Evolutionary conservation across 2,329 filamentous ascomycete genomes (phyloP), one percentile per base, ranked within the genome.

Genomic region (Paecilomyces variotii): DNA sequence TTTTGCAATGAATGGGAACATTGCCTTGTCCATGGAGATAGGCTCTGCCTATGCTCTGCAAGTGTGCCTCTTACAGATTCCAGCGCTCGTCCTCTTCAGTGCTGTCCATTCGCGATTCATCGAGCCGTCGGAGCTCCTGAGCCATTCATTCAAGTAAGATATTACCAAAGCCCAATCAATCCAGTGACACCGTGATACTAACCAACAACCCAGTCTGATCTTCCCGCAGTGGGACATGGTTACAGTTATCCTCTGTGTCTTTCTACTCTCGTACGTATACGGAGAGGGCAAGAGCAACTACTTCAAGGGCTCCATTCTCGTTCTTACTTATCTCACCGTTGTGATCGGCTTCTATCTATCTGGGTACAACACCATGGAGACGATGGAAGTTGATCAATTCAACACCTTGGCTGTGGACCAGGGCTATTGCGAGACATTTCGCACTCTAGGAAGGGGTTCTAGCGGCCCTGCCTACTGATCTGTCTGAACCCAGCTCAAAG

Each of bases 161-260:
- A 57, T 58, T 28, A 32, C 30, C 30, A 32, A 10, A 7, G 7
- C 19, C 11, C 49, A 26, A 4, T n/a, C 54, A 5, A 39, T 53
- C 4, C 6, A 51, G 30, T 25, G 39, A 14, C 11, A 56, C 30
- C 39, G 27, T 35, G 34, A 27, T 55, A 30, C 65, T 70, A 59
- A 68, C 62, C 53, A 34, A 12, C 12, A 28, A 1, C 49, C 49
- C 53, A 89, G 86, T 35, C 83, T 99, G 34, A 90, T 97, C 52
- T 97, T 99, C 78, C 94, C 94, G 0, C 94, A 99, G 74, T 99
- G 93, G 93, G 94, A 99, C 73, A 95, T 99, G 90, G 87, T 97
- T 11, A 96, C 90, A 0, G 91, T 97, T 14, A 96, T 97, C 60
- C 72, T 99, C 14, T 97, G 93, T 68, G 91, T 99, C 19, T 96